These are phyloP conservation scores for Elongisporangium undulatum DNA, from an alignment of 352 stramenopile species.

Conservation along the genomic window DNA sequence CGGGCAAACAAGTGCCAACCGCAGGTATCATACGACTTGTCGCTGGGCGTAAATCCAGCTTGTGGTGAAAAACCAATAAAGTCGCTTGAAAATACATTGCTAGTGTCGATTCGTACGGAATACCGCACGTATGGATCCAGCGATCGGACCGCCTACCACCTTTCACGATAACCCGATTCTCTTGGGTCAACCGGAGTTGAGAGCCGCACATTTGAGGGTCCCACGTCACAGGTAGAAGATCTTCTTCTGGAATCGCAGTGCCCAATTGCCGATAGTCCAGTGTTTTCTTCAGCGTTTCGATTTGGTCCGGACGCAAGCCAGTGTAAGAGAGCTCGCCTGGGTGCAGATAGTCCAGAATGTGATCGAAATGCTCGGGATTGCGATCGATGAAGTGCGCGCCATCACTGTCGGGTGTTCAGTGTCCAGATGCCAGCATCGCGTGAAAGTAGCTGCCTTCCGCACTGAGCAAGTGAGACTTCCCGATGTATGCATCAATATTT, in stretches of 20 bases:
- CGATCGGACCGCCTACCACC: not conserved
- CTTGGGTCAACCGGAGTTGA: not conserved
- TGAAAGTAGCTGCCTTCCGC: slow-evolving; percentile 10
- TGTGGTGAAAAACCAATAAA: not conserved
- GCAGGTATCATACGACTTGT: not conserved
- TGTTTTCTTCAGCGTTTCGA: slow-evolving; percentile 1
- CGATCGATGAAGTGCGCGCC: not conserved
- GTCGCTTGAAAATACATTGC: not conserved
- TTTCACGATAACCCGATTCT: not conserved
- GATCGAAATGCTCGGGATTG: slow-evolving; percentile 1
- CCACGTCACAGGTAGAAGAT: not conserved
- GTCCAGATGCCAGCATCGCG: not conserved
- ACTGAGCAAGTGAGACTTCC: not conserved
- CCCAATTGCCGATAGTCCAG: not conserved
- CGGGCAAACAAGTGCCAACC: not conserved
- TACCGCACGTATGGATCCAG: not conserved
- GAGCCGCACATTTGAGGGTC: slow-evolving; percentile 1
- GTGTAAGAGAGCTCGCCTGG: not conserved
- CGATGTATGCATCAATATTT: too few species aligned
- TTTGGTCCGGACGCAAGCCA: not conserved
- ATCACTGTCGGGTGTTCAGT: not conserved
- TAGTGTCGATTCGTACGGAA: not conserved
- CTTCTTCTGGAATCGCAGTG: not conserved
- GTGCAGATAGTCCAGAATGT: not conserved
- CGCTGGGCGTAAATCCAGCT: not conserved